Evolutionary conservation across 2,329 filamentous ascomycete genomes (phyloP), one percentile per base, ranked within the genome.

Genomic region (Xylariaceae sp.): DNA sequence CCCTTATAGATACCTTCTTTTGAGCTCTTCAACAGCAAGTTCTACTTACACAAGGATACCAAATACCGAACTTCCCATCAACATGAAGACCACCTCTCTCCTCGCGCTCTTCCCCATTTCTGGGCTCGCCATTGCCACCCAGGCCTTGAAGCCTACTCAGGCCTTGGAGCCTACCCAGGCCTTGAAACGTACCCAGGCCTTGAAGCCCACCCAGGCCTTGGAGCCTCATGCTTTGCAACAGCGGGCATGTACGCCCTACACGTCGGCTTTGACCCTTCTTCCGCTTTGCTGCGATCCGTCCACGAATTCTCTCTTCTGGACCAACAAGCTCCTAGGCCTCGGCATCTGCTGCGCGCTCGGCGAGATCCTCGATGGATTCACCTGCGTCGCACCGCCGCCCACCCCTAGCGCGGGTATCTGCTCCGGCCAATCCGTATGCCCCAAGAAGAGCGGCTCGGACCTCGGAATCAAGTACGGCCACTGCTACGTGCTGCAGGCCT

Each of bases 381-480:
- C 10, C 8, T 56, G 53, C 24, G 20, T 27, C 8, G 30, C 48
- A 4, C 29, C 53, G 3, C 53, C 53, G 27, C 42, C 53, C 8
- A 4, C 7, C 6, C 48, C 48, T 9, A 43, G n/a, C 18, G 42
- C 29, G 6, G 47, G 47, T 15, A 9, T 56, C 6, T 56, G 53
- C 48, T 43, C 47, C 8, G 53, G 53, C 13, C 29, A 42, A 9
- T 23, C 48, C 15, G 53, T 56, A 9, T 56, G 53, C 13, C 48
- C 53, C 5, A 7, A 20, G 10, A 39, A 44, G 43, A 39, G 23
- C 29, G 53, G 53, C 18, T 15, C 42, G 9, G 53, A 56, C 13
- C 40, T 56, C 20, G 53, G 53, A 11, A 46, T 56, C 48, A 35
- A 44, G 42, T 56, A 56, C 43, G 53, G 53, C 53, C 53, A 56